Conservation (phyloP, 163 green algal species). For the Chlorella variabilis region DNA sequence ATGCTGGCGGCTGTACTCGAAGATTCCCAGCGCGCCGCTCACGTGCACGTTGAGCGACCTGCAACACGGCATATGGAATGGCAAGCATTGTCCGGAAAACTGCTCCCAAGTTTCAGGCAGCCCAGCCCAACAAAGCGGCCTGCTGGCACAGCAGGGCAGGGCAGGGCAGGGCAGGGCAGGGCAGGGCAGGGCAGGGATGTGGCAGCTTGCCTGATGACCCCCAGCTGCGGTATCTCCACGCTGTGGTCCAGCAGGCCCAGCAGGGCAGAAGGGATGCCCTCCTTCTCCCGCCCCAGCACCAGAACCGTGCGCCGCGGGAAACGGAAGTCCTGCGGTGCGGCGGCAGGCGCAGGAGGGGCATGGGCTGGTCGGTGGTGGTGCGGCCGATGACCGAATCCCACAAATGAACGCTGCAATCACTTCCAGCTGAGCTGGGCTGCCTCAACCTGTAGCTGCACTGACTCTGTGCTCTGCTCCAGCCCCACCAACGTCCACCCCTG, state of each 20-base stretch:
- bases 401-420: too few relatives aligned
- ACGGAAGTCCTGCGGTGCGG: slow-evolving; percentile 18
- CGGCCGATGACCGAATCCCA: not conserved
- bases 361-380: too few relatives aligned
- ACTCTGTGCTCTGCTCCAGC: slow-evolving; percentile 89
- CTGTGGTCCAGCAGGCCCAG: slow-evolving; percentile 76
- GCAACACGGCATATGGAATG: too few relatives aligned
- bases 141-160: too few relatives aligned
- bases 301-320: slow-evolving; percentile 84
- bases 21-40: slow-evolving; percentile 84
- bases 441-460: slow-evolving; percentile 42
- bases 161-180: too few relatives aligned
- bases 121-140: too few relatives aligned
- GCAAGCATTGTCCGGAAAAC: too few relatives aligned
- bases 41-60: slow-evolving; percentile 95
- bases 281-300: slow-evolving; percentile 90
- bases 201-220: not conserved
- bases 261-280: slow-evolving; percentile 85
- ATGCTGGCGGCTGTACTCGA: slow-evolving; percentile 87
- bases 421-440: not conserved
- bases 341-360: too few relatives aligned
- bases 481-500: slow-evolving; percentile 86
- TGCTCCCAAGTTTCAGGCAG: too few relatives aligned
- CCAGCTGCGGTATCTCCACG: slow-evolving; percentile 91
- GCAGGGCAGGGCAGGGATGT: too few relatives aligned